Evolutionary conservation across 164 flowering plant species (phyloP).

Genomic region (Piper longum): DNA sequence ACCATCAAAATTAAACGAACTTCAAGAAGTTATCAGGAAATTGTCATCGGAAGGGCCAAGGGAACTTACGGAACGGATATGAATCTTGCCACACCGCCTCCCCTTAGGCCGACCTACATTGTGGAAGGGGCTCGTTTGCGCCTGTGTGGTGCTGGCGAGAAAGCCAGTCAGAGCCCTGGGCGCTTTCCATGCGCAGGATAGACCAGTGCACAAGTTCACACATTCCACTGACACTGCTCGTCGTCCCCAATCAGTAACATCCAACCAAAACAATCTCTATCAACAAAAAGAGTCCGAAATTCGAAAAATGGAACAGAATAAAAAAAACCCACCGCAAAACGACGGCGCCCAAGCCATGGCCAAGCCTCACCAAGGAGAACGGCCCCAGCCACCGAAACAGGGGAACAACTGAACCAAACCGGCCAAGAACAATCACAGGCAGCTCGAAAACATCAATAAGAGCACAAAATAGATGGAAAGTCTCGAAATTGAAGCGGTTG

Average conservation of each 20-base stretch:
- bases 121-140: constrained; percentile 21
- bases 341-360: constrained; percentile 49
- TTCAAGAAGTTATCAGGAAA: neutral
- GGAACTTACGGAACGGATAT: constrained; percentile 27
- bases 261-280: neutral
- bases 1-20: neutral
- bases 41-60: neutral
- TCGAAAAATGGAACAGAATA: neutral
- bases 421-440: neutral
- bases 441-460: neutral
- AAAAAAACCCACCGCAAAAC: constrained; percentile 33
- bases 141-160: constrained; percentile 70
- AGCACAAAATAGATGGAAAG: neutral
- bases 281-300: neutral
- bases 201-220: constrained; percentile 55
- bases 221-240: constrained; percentile 71
- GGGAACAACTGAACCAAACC: neutral
- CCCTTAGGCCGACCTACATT: constrained; percentile 4
- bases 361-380: constrained; percentile 2
- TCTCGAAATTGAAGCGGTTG: neutral
- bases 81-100: constrained; percentile 18
- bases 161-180: constrained; percentile 80
- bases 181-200: constrained; percentile 92
- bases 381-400: neutral
- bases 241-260: neutral